Conservation (phyloP, 1,284 basidiomycete genomes). For the Puccinia sorghi region DNA sequence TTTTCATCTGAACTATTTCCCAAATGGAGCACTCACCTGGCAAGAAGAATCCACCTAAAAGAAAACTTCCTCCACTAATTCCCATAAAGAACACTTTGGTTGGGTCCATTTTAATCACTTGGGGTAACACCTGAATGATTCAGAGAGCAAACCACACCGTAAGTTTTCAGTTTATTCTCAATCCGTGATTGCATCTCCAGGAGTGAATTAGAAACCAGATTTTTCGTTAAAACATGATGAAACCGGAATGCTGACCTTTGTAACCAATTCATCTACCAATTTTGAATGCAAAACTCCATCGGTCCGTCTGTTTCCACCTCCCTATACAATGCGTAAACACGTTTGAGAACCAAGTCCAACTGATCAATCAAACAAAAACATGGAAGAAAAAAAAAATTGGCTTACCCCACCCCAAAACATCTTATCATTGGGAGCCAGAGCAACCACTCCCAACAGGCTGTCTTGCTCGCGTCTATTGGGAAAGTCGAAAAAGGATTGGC, state of each 20-base stretch:
- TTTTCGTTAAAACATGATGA: not conserved
- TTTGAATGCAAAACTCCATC: slow-evolving; percentile 42
- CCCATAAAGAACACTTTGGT: slow-evolving; percentile 43
- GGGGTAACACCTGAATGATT: slow-evolving; percentile 26
- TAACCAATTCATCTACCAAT: slow-evolving; percentile 34
- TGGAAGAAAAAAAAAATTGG: not conserved
- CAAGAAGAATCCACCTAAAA: slow-evolving; percentile 42
- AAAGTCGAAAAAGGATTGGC: slow-evolving; percentile 47
- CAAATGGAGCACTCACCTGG: slow-evolving; percentile 14
- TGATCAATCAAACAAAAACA: not conserved
- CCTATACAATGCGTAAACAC: not conserved
- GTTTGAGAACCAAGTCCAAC: not conserved
- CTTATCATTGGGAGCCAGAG: slow-evolving; percentile 46
- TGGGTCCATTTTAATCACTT: slow-evolving; percentile 39
- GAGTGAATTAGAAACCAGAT: not conserved
- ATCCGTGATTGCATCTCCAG: too few species aligned
- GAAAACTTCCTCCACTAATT: slow-evolving; percentile 40
- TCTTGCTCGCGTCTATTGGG: slow-evolving; percentile 22
- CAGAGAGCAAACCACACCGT: not conserved
- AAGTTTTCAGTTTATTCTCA: too few species aligned
- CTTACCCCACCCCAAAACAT: slow-evolving; percentile 48
- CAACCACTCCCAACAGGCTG: slow-evolving; percentile 35
- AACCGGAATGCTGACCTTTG: slow-evolving; percentile 15
- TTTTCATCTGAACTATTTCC: not conserved
- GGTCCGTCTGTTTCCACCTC: slow-evolving; percentile 30